Evolutionary conservation across 208 protist species (phyloP).

Genomic region (Phytomonas serpens): DNA sequence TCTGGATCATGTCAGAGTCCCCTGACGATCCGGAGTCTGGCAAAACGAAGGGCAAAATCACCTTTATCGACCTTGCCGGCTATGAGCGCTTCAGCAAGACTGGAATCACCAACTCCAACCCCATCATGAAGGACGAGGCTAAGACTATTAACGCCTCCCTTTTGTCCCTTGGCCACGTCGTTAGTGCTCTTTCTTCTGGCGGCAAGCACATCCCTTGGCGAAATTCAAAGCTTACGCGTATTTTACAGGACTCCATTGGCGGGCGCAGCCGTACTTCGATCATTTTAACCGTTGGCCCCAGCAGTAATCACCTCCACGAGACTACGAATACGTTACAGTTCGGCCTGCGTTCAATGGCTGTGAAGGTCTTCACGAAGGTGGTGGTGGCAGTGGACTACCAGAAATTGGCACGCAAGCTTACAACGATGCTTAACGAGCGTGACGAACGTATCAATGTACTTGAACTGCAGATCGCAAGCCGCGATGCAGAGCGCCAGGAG

Average conservation of each 20-base stretch:
- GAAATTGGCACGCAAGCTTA: slow-evolving; percentile 74
- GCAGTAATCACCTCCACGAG: slow-evolving; percentile 89
- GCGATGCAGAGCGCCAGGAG: slow-evolving; percentile 62
- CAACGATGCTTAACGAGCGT: slow-evolving; percentile 54
- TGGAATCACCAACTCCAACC: slow-evolving; percentile 80
- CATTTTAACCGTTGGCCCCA: slow-evolving; percentile 92
- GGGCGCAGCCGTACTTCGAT: slow-evolving; percentile 92
- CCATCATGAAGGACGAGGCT: slow-evolving; percentile 84
- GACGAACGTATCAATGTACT: slow-evolving; percentile 65
- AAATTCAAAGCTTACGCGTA: slow-evolving; percentile 86
- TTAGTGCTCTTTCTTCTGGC: slow-evolving; percentile 70
- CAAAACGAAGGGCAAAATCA: slow-evolving; percentile 89
- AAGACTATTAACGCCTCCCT: slow-evolving; percentile 91
- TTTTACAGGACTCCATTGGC: slow-evolving; percentile 91
- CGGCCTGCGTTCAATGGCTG: slow-evolving; percentile 77
- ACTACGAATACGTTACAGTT: slow-evolving; percentile 84
- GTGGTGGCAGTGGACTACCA: slow-evolving; percentile 75
- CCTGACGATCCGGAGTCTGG: slow-evolving; percentile 66
- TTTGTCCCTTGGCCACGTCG: slow-evolving; percentile 84
- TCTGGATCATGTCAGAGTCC: slow-evolving; percentile 58
- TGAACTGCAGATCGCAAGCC: slow-evolving; percentile 72
- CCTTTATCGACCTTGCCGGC: slow-evolving; percentile 91
- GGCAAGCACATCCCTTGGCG: slow-evolving; percentile 89
- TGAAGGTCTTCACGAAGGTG: slow-evolving; percentile 77
- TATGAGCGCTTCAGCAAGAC: slow-evolving; percentile 89